Evolutionary conservation across 192 early-diverging fungal species (phyloP).

Genomic region (Ramicandelaber brevisporus): DNA sequence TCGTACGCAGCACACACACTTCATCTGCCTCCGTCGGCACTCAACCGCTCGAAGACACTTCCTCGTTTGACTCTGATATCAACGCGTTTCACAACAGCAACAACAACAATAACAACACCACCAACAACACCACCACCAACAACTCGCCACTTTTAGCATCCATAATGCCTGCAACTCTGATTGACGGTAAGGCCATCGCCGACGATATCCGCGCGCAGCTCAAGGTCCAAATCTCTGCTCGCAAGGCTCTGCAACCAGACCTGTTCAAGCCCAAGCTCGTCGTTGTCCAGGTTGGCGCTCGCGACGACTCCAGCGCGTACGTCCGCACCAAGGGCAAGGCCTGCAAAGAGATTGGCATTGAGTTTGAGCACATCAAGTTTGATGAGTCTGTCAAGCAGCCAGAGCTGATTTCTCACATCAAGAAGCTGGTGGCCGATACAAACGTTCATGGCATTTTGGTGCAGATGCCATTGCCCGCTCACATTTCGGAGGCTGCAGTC

Average conservation of each 20-base stretch:
- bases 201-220: slow-evolving; percentile 52
- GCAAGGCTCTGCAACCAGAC: slow-evolving; percentile 28
- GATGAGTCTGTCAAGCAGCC: slow-evolving; percentile 33
- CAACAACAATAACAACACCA: too few relatives aligned
- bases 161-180: too few relatives aligned
- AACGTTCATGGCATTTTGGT: slow-evolving; percentile 83
- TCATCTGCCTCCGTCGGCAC: too few relatives aligned
- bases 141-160: too few relatives aligned
- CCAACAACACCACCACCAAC: too few relatives aligned
- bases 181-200: slow-evolving; percentile 61
- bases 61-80: too few relatives aligned
- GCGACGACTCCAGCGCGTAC: slow-evolving; percentile 86
- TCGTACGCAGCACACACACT: too few relatives aligned
- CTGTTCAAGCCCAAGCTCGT: slow-evolving; percentile 68
- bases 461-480: slow-evolving; percentile 76
- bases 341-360: slow-evolving; percentile 61
- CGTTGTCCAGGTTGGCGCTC: slow-evolving; percentile 75
- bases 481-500: slow-evolving; percentile 55
- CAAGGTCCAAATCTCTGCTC: slow-evolving; percentile 32
- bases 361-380: slow-evolving; percentile 42
- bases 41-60: too few relatives aligned
- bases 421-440: slow-evolving; percentile 51
- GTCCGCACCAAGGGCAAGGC: slow-evolving; percentile 83
- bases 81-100: too few relatives aligned
- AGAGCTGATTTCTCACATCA: slow-evolving; percentile 37